Conservation (phyloP, 2,329 filamentous ascomycete genomes). For the Endocalyx cinctus region DNA sequence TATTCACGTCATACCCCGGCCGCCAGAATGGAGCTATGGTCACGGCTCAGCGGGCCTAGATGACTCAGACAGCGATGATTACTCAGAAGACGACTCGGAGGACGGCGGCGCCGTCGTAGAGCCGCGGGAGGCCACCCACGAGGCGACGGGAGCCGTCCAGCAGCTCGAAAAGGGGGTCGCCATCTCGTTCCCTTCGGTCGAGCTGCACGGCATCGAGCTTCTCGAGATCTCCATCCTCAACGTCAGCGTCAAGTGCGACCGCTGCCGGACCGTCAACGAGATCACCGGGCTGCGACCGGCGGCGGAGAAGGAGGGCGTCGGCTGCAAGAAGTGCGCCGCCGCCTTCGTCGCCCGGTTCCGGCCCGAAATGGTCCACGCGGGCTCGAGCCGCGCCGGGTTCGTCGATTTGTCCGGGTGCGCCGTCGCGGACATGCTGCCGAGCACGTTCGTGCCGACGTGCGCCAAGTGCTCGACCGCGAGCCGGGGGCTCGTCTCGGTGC, state of each 20-base stretch:
- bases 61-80: slow-evolving; percentile 37
- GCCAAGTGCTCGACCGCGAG: slow-evolving; percentile 67
- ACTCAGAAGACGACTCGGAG: slow-evolving; percentile 44
- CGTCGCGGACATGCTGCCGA: slow-evolving; percentile 71
- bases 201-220: slow-evolving; percentile 73
- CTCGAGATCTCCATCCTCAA: slow-evolving; percentile 64
- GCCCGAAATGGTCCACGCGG: slow-evolving; percentile 66
- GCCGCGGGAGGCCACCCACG: slow-evolving; percentile 11
- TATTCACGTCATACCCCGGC: slow-evolving; percentile 67
- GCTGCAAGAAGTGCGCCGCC: slow-evolving; percentile 57
- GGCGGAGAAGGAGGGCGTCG: slow-evolving; percentile 42
- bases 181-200: slow-evolving; percentile 71
- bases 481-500: slow-evolving; percentile 65
- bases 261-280: slow-evolving; percentile 72
- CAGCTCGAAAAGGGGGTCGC: slow-evolving; percentile 65
- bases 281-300: slow-evolving; percentile 60
- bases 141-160: slow-evolving; percentile 28
- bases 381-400: slow-evolving; percentile 73
- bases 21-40: slow-evolving; percentile 66
- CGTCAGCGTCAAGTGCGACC: slow-evolving; percentile 70
- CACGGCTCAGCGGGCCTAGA: slow-evolving; percentile 42
- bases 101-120: slow-evolving; percentile 38
- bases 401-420: slow-evolving; percentile 72
- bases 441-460: slow-evolving; percentile 76
- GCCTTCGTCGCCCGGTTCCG: slow-evolving; percentile 53